Evolutionary conservation across 2,329 filamentous ascomycete species (phyloP).

Genomic region (Colletotrichum chlorophyti): DNA sequence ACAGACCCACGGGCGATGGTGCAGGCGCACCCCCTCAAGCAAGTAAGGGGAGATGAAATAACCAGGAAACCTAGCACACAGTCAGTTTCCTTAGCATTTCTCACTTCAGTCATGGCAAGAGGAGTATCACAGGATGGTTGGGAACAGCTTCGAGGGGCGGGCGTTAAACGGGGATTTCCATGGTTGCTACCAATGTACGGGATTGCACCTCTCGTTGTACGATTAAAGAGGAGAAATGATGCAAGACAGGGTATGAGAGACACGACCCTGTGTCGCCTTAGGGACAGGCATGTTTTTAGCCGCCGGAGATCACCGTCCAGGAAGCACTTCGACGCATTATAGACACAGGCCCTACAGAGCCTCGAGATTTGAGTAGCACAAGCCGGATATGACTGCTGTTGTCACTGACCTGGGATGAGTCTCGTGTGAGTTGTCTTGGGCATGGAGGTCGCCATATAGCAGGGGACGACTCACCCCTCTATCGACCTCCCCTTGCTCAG

Average conservation of each 20-base stretch:
- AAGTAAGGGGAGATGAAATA: slow-evolving; percentile 8
- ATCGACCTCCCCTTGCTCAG: too few relatives aligned
- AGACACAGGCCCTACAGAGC: slow-evolving; percentile 17
- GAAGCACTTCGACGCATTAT: slow-evolving; percentile 21
- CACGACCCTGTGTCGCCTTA: slow-evolving; percentile 6
- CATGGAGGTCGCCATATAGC: too few relatives aligned
- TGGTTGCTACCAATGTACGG: slow-evolving; percentile 18
- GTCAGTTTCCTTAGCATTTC: slow-evolving; percentile 19
- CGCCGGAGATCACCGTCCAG: slow-evolving; percentile 5
- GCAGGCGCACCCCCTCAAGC: slow-evolving; percentile 18
- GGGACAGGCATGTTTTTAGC: slow-evolving; percentile 7
- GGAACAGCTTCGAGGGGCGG: slow-evolving; percentile 4
- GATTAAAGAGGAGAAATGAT: slow-evolving; percentile 14
- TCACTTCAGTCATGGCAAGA: slow-evolving; percentile 21
- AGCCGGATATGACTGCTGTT: background rate
- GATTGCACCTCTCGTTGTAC: slow-evolving; percentile 24
- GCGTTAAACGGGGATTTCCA: slow-evolving; percentile 25
- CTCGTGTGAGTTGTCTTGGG: too few relatives aligned
- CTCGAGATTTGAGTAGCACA: slow-evolving; percentile 21
- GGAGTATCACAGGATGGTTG: slow-evolving; percentile 22
- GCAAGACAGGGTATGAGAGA: background rate
- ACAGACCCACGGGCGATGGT: slow-evolving; percentile 26
- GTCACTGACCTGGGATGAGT: too few relatives aligned
- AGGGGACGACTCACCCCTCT: too few relatives aligned
- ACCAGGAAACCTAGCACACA: slow-evolving; percentile 15